Evolutionary conservation across 257 asterid genomes (phyloP), one percentile per base, ranked within the genome.

Genomic region (Ocimum tenuiflorum): DNA sequence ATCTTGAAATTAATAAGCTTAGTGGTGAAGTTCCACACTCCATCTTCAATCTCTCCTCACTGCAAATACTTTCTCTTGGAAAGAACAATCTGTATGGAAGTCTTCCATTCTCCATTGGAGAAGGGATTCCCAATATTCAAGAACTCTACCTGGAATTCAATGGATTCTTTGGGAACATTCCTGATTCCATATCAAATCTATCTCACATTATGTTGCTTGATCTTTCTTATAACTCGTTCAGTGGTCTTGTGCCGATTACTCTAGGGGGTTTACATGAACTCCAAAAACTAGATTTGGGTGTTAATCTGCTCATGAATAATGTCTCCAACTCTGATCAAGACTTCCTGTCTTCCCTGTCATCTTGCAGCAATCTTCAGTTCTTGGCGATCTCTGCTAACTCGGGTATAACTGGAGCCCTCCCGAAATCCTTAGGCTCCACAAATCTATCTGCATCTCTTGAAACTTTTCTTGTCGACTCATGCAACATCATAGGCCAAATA

Each of bases 181-280:
- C 77, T 0, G 27, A 11, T 19, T 38, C 71, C 6, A 53, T 78
- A 24, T 35, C 73, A n/a, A 77, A 73, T 50, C 39, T 60, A 41
- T 62, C 75, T 22, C 50, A 8, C 1, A 67, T 77, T 12, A n/a
- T 0, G 10, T 3, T 12, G 0, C 50, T 60, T 12, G 36, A 60
- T 0, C 65, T 60, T 12, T 1, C 19, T 41, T 2, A 0, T 2
- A 60, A 60, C 65, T 22, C 22, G 1, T 53, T 53, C 41, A 0
- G 39, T 1, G 39, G 29, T 23, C 4, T 12, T 1, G 24, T 52
- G 5, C n/a, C 29, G 3, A 35, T 1, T 19, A 17, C 46, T 57
- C 63, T 57, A 7, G 63, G 63, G 2, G 36, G 36, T 3, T 36
- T 57, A 6, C 39, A 14, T 27, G 12, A 5, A 0, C 63, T 57